Evolutionary conservation across 768 basidiomycete species (phyloP), one percentile per base, ranked within the genome.

Genomic region (Pholiota conissans): DNA sequence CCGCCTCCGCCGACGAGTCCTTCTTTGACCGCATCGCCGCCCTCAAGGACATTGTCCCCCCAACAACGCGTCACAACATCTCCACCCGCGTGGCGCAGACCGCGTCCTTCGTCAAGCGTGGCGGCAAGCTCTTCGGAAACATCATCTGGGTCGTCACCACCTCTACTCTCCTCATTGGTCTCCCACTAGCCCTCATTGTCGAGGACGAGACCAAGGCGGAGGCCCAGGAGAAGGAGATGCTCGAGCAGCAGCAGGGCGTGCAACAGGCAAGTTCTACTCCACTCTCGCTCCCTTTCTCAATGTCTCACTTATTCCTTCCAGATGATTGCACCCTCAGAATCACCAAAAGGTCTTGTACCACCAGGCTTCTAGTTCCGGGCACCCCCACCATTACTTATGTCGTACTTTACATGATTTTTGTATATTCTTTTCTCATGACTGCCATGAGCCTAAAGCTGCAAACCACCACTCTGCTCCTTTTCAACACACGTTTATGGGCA

Each of bases 121-220:
- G 84, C 6, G 80, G 85, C 48, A 91, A 86, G 74, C 65, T 91
- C 50, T 83, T 86, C 30, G 96, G 97, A 13, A 95, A 90, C 71
- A 74, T 94, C 64, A 91, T 95, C 56, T 99, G 97, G 97, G 82
- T 97, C 60, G 78, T 98, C 69, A 95, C 93, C 54, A 98, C 96
- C 8, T 92, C 90, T 42, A 95, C 95, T 1, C 79, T 99, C 54
- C 84, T 99, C 62, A 89, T 99, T 49, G 97, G 93, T 13, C 79
- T 99, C 35, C 97, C 97, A 30, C 80, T 98, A 60, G 94, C 95
- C 4, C 81, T 98, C 64, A 89, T 87, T 59, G 80, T 98, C 65
- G 97, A 99, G 75, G 96, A 97, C 74, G 97, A 99, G 77, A 90
- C 92, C 53, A 94, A 95, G 75, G 84, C 96, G 56, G 89, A 94